Conservation (phyloP, 768 basidiomycete species). For the Hygrophorus russula region DNA sequence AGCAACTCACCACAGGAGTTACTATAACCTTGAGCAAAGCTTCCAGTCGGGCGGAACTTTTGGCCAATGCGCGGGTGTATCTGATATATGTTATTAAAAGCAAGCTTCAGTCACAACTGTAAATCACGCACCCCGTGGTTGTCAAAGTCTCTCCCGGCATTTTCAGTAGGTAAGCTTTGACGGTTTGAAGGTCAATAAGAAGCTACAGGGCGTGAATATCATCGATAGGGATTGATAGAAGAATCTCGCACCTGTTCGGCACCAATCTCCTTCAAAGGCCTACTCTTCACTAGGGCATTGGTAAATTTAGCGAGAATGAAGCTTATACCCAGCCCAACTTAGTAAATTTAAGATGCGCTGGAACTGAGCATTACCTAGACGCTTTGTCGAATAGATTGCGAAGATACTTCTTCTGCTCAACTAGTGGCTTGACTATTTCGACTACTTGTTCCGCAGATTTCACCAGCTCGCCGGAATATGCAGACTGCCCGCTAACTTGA, state of each 20-base stretch:
- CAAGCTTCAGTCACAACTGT: constrained; percentile 2
- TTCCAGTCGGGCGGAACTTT: constrained; percentile 74
- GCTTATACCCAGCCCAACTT: constrained; percentile 28
- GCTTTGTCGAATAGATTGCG: constrained; percentile 92
- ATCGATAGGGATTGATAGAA: not conserved
- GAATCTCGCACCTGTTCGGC: constrained; percentile 69
- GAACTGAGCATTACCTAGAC: constrained; percentile 48
- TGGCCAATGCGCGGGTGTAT: constrained; percentile 73
- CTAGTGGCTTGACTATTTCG: constrained; percentile 63
- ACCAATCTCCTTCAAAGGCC: constrained; percentile 85
- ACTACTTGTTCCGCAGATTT: constrained; percentile 65
- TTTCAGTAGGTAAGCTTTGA: constrained; percentile 75
- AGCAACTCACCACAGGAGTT: constrained; percentile 66
- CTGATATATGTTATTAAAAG: constrained; percentile 26
- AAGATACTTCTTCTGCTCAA: constrained; percentile 93
- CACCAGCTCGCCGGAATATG: constrained; percentile 70
- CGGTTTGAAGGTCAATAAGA: constrained; percentile 79
- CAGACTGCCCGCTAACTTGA: constrained; percentile 81
- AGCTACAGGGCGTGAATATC: constrained; percentile 32
- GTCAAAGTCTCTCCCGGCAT: constrained; percentile 65
- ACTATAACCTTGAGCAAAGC: constrained; percentile 92
- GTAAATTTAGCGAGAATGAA: constrained; percentile 82
- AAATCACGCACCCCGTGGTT: constrained; percentile 36
- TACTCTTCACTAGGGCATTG: constrained; percentile 77
- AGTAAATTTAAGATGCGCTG: not conserved